Base-by-base conservation (phyloP, 805 yeast species). In the Danielia oregonensis region DNA sequence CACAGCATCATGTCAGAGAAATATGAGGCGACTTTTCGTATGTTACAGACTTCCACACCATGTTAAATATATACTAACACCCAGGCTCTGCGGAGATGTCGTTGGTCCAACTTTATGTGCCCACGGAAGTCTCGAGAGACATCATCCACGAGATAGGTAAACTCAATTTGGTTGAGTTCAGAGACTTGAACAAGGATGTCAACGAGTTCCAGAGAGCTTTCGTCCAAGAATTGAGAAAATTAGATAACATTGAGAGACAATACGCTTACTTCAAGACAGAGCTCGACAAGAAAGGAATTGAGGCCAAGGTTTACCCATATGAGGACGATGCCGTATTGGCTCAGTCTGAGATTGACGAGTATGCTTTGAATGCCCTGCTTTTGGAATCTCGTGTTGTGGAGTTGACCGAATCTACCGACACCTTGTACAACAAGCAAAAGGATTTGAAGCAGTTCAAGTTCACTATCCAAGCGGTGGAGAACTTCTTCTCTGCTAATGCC, bases 51-150 rank as follows among this genome's bases (percentile, higher is more conserved):
- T 24, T 24, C 13, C 12, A 15, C 26, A 13, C n/a, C 8, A 9
- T 16, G 4, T n/a, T 11, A n/a, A 23, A 14, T 14, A 17, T 26
- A 14, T 46, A 51, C 54, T 45, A 49, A 48, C 53, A 6, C 48
- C 9, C 19, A 33, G 68, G 96, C 72, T 89, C 97, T 38, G 97
- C 97, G 82, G 95, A 86, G 54, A 94, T 93, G 97, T 78, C 95
- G 31, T 75, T 89, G 50, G 84, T 91, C 34, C 96, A 93, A 67
- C 70, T 93, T 48, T 91, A 86, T 59, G 78, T 93, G 40, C 91
- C 97, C 6, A 79, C 86, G 17, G 99, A 93, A 62, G 81, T 85
- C 28, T 78, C 95, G 6, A 71, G 97, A 43, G 95, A 88, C 40
- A 78, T 87, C 24, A 82, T 88, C n/a, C 76, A 86, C 38, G 77